Conservation (phyloP, 768 basidiomycete species). For the Mycena metata region DNA sequence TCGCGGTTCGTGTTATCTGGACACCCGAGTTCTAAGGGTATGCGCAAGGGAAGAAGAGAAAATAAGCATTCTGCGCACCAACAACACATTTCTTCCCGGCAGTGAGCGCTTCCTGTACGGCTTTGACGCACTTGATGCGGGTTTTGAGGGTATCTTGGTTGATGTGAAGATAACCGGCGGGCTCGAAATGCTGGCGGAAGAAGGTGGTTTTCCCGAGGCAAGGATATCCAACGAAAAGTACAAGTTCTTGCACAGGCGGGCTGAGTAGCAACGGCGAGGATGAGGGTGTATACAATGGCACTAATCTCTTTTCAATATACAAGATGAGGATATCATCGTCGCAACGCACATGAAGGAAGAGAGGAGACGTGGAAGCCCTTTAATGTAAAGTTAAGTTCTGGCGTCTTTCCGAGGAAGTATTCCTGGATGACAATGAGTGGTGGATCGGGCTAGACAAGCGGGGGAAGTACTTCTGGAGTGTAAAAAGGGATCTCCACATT, state of each 20-base stretch:
- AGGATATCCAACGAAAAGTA: conserved; percentile 68
- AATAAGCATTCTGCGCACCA: too few relatives aligned
- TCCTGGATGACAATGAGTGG: conserved; percentile 63
- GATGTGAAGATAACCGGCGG: conserved; percentile 81
- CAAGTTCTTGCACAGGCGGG: conserved; percentile 55
- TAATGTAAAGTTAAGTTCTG: conserved; percentile 60
- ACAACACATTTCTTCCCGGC: conserved; percentile 80
- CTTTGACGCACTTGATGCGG: conserved; percentile 81
- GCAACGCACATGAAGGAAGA: conserved; percentile 52
- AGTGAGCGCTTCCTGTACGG: conserved; percentile 66
- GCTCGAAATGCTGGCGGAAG: conserved; percentile 76
- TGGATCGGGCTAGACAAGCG: not conserved
- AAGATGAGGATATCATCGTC: not conserved
- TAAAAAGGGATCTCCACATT: conserved; percentile 81
- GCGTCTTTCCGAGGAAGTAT: conserved; percentile 75
- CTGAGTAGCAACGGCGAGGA: conserved; percentile 63
- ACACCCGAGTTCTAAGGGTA: too few relatives aligned
- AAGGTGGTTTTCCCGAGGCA: conserved; percentile 87
- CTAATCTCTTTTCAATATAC: conserved; percentile 45
- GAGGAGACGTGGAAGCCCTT: conserved; percentile 78
- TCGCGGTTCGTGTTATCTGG: conserved; percentile 98
- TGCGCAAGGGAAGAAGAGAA: too few relatives aligned
- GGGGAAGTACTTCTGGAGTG: conserved; percentile 86
- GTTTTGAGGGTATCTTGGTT: conserved; percentile 89
- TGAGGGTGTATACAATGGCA: conserved; percentile 64